Base-by-base conservation (phyloP, 306 rosid genomes). In the Acacia crassicarpa region DNA sequence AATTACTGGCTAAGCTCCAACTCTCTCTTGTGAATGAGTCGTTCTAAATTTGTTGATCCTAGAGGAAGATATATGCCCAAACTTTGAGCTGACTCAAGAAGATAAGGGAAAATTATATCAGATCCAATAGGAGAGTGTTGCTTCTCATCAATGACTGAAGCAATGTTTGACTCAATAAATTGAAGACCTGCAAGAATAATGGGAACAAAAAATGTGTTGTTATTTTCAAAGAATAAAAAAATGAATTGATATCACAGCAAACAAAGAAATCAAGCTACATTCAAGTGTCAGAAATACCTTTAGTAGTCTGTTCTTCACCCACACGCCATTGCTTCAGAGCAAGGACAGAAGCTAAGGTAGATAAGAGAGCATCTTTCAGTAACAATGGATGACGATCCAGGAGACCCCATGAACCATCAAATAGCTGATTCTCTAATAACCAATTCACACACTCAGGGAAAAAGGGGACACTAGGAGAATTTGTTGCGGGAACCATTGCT, bases 381-480 rank as follows among this genome's bases (percentile, higher is more conserved):
- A 91, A 82, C 77, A 90, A 78, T 8, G 91, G 87, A 81, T 91
- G 84, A 51, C 72, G 67, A 54, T 67, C 56, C 7, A 82, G 81
- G 74, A 90, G 85, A 84, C 94, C 94, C 99, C 98, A 95, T 5
- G 93, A 91, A 20, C 99, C 99, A 80, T 95, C 94, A 74, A 16
- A 22, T 80, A 68, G 97, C 86, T 95, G 99, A 83, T 90, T 89
- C 27, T 86, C 87, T 74, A 90, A 80, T 62, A 93, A 83, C 97
- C 99, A 95, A 49, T 89, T 82, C 72, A 95, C 67, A 66, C 98
- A 91, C 49, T 87, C 85, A 20, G 97, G 98, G 78, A 93, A 95
- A 82, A 86, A 84, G 10, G 98, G 98, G 38, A 78, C 74, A 17
- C 59, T 59, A 10, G 77, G 70, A 54, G 94, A 88, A 82, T 85